Evolutionary conservation across 768 basidiomycete species (phyloP).

Genomic region (Lactarius quietus): DNA sequence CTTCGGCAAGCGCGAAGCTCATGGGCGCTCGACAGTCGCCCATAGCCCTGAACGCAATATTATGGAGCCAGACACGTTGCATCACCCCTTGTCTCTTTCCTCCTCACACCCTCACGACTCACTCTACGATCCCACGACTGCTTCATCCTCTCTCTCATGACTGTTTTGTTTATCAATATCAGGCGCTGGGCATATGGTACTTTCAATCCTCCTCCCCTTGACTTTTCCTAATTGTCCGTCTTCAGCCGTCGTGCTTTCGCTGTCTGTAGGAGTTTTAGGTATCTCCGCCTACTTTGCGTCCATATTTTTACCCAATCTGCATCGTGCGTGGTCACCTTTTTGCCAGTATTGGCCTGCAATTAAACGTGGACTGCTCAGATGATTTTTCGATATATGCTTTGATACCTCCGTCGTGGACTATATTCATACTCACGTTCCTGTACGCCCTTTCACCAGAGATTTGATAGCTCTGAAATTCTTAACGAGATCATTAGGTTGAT

Average conservation of each 20-base stretch:
- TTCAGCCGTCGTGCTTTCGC: slow-evolving; percentile 11
- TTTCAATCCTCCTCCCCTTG: background rate
- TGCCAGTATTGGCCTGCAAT: background rate
- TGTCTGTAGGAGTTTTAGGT: slow-evolving; percentile 8
- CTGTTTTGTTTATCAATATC: slow-evolving; percentile 20
- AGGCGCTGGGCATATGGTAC: slow-evolving; percentile 17
- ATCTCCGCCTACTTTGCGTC: slow-evolving; percentile 17
- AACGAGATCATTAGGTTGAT: slow-evolving; percentile 13
- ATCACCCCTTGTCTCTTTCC: background rate
- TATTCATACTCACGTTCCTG: slow-evolving; percentile 25
- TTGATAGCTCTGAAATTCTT: background rate
- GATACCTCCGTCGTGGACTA: slow-evolving; percentile 25
- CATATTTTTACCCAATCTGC: slow-evolving; percentile 19
- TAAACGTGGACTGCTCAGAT: slow-evolving; percentile 13
- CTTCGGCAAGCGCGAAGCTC: background rate
- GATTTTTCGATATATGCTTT: slow-evolving; percentile 25
- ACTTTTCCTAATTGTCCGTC: background rate
- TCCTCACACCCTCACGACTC: slow-evolving; percentile 3
- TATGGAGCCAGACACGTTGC: slow-evolving; percentile 18
- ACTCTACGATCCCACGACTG: slow-evolving; percentile 6
- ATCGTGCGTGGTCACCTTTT: slow-evolving; percentile 16
- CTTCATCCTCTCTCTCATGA: slow-evolving; percentile 12
- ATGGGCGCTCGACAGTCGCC: background rate
- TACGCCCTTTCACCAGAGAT: slow-evolving; percentile 5
- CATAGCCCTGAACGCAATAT: background rate